phyloP scores from a whole-genome alignment of 176 grass and related monocot genomes.

The Puya raimondii region DNA sequence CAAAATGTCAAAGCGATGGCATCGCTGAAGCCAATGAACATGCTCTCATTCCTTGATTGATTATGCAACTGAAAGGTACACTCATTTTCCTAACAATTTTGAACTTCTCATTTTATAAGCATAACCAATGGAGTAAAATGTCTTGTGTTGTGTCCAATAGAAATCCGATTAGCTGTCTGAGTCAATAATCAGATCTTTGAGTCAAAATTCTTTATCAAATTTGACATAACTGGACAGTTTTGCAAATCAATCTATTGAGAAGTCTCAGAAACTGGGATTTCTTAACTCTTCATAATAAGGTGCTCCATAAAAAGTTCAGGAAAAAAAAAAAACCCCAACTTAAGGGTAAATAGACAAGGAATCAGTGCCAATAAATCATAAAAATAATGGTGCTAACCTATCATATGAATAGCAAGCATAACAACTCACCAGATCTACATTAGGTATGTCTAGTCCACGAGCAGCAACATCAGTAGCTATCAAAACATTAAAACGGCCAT shows the following conservation, averaged over 20 bases:
- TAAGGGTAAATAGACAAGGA: background rate
- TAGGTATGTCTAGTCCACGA: conserved; percentile 93
- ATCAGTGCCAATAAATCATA: background rate
- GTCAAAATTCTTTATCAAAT: no score
- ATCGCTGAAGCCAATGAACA: background rate
- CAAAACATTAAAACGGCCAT: conserved; percentile 74
- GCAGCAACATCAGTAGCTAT: conserved; percentile 90
- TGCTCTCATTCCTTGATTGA: background rate
- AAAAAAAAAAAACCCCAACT: background rate
- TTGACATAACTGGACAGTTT: background rate
- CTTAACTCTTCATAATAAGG: background rate
- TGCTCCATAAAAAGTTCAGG: background rate
- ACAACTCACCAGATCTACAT: conserved; percentile 80
- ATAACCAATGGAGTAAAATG: no score
- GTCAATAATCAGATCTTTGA: no score
- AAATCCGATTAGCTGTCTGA: no score
- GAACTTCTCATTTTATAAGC: no score
- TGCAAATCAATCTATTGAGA: background rate
- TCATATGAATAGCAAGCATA: background rate
- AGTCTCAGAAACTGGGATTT: background rate
- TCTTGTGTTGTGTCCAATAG: no score
- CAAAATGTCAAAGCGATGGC: background rate
- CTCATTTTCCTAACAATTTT: no score
- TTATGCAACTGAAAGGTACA: background rate
- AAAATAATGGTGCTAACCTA: background rate